Conservation (phyloP, 2,329 filamentous ascomycete species). For the Lachnellula subtilissima region DNA sequence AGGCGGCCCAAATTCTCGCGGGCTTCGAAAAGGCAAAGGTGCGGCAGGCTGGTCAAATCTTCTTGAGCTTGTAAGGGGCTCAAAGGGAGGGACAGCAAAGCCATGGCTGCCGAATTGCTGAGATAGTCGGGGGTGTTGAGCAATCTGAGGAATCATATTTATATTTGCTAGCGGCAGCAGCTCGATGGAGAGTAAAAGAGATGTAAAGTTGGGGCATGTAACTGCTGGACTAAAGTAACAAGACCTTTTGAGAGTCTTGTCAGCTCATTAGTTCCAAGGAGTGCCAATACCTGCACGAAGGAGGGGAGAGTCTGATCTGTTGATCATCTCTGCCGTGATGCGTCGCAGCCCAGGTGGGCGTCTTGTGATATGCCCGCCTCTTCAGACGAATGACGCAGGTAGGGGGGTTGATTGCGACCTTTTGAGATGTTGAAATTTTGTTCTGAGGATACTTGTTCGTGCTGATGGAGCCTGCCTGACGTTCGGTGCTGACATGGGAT, state of each 20-base stretch:
- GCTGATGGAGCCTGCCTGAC: neutral
- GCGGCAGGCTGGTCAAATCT: constrained; percentile 17
- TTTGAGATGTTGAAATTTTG: neutral
- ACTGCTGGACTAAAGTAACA: constrained; percentile 5
- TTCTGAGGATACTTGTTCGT: neutral
- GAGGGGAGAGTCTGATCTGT: constrained; percentile 26
- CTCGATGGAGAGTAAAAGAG: constrained; percentile 7
- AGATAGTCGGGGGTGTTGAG: constrained; percentile 36
- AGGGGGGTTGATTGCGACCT: constrained; percentile 1
- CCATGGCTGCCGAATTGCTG: constrained; percentile 23
- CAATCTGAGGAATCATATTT: constrained; percentile 46
- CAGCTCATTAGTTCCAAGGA: constrained; percentile 24
- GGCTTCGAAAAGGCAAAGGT: constrained; percentile 27
- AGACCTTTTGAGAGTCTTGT: constrained; percentile 13
- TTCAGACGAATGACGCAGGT: neutral
- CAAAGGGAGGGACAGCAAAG: constrained; percentile 26
- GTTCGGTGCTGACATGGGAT: neutral
- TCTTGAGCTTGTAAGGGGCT: constrained; percentile 17
- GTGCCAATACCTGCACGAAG: constrained; percentile 34
- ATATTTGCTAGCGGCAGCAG: constrained; percentile 14
- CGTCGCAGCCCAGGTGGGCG: constrained; percentile 21
- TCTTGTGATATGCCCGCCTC: constrained; percentile 10
- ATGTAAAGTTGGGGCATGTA: neutral
- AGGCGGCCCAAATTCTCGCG: constrained; percentile 22
- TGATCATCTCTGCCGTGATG: constrained; percentile 30